phyloP scores from a whole-genome alignment of 2,329 filamentous ascomycete genomes.

The Penicillium occitanis region DNA sequence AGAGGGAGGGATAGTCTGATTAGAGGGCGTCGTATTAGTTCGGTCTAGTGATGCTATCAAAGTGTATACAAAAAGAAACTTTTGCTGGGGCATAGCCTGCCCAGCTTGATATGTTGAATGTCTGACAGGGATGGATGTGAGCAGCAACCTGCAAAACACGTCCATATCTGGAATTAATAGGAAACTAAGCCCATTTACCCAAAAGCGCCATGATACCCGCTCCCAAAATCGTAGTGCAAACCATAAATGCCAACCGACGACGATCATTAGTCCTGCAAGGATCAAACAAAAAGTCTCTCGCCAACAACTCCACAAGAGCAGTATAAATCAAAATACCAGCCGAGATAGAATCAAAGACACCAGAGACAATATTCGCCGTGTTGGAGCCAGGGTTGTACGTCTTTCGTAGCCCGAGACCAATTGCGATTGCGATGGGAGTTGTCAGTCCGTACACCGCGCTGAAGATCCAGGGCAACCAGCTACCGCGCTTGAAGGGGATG shows the following conservation, averaged over 20 bases:
- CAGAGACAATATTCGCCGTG: conserved; percentile 47
- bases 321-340: conserved; percentile 55
- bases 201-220: conserved; percentile 51
- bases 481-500: conserved; percentile 51
- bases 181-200: conserved; percentile 50
- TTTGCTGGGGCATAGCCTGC: neutral
- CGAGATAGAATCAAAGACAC: conserved; percentile 49
- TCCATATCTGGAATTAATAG: neutral
- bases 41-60: neutral
- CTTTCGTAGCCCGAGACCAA: conserved; percentile 50
- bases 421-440: conserved; percentile 52
- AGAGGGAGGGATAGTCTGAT: neutral
- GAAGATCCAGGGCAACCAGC: conserved; percentile 52
- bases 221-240: conserved; percentile 43
- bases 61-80: neutral
- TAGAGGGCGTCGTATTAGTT: neutral
- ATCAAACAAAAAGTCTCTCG: conserved; percentile 54
- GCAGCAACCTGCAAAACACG: neutral
- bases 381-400: conserved; percentile 45
- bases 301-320: conserved; percentile 52
- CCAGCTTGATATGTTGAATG: neutral
- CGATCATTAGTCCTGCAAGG: conserved; percentile 43
- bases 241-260: conserved; percentile 44
- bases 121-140: neutral
- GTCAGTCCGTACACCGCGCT: conserved; percentile 53